Evolutionary conservation across 2,329 filamentous ascomycete genomes (phyloP), one percentile per base, ranked within the genome.

Genomic region (Aspergillus clavatus): DNA sequence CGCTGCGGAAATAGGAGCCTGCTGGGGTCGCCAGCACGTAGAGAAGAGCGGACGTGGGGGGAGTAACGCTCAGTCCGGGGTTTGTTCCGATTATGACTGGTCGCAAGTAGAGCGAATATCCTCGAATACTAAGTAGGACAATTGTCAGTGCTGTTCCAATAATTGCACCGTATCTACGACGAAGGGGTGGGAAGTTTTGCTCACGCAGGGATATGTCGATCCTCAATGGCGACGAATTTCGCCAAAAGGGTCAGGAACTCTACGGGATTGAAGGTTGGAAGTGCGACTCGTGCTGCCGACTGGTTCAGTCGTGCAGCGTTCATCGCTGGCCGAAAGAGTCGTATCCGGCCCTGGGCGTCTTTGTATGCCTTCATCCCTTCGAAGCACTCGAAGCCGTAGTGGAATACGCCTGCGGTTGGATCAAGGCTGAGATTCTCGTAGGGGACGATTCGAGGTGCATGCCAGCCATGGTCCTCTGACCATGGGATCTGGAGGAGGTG

Each of bases 371-470:
- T 93, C 66, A 82, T 72, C 5, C 87, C 87, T 69, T 93, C 87
- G 70, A 91, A 93, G 69, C 87, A 91, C 68, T 89, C 83, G 27
- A 86, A 90, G 2, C 87, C 87, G 67, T 91, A 91, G 74, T 93
- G 87, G 42, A 93, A 77, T 47, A 82, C 80, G 5, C 81, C 84
- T 14, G 87, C 85, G 2, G 83, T 88, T 26, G 87, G 87, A 76
- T 86, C 83, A 56, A 93, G 79, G 43, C 74, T 74, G 40, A 91
- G 69, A 4, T 85, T 82, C 0, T 85, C 86, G 68, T 87, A 89
- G 36, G 86, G 84, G 60, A 79, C 77, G 43, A 91, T 76, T 55
- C 83, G 75, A 1, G 87, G 87, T 1, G 76, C 72, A 22, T 74
- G 72, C 87, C 87, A 93, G 56, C 87, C 87, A 6, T 65, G 58